Conservation (phyloP, 306 rosid species). For the Lathyrus sativus region DNA sequence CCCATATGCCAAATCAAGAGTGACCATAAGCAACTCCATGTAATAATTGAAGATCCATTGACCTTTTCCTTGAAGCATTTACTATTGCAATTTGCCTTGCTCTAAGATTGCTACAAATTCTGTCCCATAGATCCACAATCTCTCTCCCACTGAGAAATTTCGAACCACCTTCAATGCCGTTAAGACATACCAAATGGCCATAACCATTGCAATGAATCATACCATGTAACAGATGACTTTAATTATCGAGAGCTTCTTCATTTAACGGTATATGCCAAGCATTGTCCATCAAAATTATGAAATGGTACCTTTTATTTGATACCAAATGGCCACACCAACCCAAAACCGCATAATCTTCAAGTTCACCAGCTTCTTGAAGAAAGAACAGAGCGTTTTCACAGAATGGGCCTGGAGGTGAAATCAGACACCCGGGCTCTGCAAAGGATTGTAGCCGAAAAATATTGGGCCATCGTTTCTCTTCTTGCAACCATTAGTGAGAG, state of each 20-base stretch:
- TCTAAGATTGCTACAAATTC: constrained; percentile 66
- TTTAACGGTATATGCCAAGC: constrained; percentile 50
- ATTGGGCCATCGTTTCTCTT: constrained; percentile 72
- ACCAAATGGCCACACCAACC: constrained; percentile 72
- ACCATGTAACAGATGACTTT: constrained; percentile 76
- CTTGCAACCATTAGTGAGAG: constrained; percentile 58
- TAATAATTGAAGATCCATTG: constrained; percentile 61
- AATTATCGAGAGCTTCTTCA: constrained; percentile 55
- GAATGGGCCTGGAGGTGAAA: constrained; percentile 52
- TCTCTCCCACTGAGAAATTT: constrained; percentile 71
- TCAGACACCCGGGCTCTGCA: constrained; percentile 60
- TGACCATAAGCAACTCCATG: too few species aligned
- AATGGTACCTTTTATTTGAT: too few species aligned
- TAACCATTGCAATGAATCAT: constrained; percentile 75
- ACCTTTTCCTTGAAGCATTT: constrained; percentile 69
- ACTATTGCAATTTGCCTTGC: constrained; percentile 68
- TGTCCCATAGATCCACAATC: constrained; percentile 86
- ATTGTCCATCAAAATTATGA: too few species aligned
- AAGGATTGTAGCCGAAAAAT: constrained; percentile 60
- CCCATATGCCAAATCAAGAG: too few species aligned
- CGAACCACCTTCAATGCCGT: constrained; percentile 86
- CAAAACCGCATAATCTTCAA: constrained; percentile 52
- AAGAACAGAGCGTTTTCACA: constrained; percentile 69
- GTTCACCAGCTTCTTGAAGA: constrained; percentile 69
- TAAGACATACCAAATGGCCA: constrained; percentile 78